Evolutionary conservation across 192 early-diverging fungal species (phyloP), one percentile per base, ranked within the genome.

Genomic region (Dispira parvispora): DNA sequence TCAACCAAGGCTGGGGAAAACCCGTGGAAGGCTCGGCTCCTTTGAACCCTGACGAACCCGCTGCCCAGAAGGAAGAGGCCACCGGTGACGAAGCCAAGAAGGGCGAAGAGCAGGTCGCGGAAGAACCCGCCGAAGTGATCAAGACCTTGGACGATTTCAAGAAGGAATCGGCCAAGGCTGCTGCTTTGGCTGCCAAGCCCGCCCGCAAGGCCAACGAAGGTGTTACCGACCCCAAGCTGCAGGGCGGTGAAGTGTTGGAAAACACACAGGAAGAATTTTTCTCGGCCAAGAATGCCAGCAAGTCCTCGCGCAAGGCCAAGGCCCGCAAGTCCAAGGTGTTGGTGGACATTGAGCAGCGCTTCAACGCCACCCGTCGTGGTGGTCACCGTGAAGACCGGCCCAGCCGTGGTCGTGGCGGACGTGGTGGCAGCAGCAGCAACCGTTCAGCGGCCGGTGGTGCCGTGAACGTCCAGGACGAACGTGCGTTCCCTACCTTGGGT

Each of bases 141-240:
- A 88, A 89, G 80, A 88, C 92, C 64, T 79, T 91, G 60, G 88
- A 92, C 43, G 84, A 98, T 63, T 98, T 84, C 79, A 68, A 86
- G 44, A 84, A 86, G 46, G 86, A 86, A 68, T 77, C 77, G 75
- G 82, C 80, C 46, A 68, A 71, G 64, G 87, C n/a, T 21, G 66
- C 70, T 53, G 53, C 79, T 25, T 73, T 82, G 56, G 75, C 82
- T 43, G 66, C 78, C 61, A 78, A 80, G 47, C 81, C 79, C 25
- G 70, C 82, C 45, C 84, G 94, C 67, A 82, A 87, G 71, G 82
- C 92, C 69, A 95, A 95, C 76, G 89, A 94, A 68, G 91, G 84
- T 52, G 79, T 81, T 32, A 91, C 93, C 65, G 80, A 89, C 50
- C 69, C 74, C 63, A 79, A 91, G 74, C 89, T 88, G 81, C 90